A percentile compares a stretch with the other conserved stretches of the same genome.
phyloP scores from a whole-genome alignment of 257 asterid genomes.

The Jaltomata sinuosa region DNA sequence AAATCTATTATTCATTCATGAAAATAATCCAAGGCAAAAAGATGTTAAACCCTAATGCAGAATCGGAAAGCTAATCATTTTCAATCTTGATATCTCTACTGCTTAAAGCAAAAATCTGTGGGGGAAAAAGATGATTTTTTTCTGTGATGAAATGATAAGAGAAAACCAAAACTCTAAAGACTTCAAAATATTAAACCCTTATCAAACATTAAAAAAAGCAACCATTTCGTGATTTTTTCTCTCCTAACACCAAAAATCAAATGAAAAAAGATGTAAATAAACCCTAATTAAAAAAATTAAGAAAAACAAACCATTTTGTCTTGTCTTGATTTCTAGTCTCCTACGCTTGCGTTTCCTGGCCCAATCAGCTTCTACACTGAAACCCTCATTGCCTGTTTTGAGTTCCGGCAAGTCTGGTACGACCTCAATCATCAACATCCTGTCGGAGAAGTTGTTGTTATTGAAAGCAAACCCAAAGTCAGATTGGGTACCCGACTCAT shows the following conservation, averaged over 20 bases:
- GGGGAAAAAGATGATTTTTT: background rate
- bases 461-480: slow-evolving; percentile 64
- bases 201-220: background rate
- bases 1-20: background rate
- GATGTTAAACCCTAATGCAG: too few species aligned
- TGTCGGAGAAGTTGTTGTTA: slow-evolving; percentile 63
- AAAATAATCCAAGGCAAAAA: background rate
- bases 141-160: background rate
- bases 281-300: background rate
- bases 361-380: slow-evolving; percentile 34
- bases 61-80: background rate
- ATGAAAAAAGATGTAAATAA: too few species aligned
- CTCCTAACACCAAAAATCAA: too few species aligned
- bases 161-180: background rate
- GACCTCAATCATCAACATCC: slow-evolving; percentile 58
- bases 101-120: background rate
- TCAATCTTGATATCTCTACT: background rate
- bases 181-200: background rate
- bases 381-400: slow-evolving; percentile 31
- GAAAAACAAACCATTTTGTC: slow-evolving; percentile 26
- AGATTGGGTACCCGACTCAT: slow-evolving; percentile 1
- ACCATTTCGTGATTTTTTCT: background rate
- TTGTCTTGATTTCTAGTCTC: slow-evolving; percentile 42
- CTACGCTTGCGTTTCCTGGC: slow-evolving; percentile 70
- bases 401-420: slow-evolving; percentile 34